Evolutionary conservation across 1,284 basidiomycete genomes (phyloP), one percentile per base, ranked within the genome.

Genomic region (Melanopsichium pennsylvanicum): DNA sequence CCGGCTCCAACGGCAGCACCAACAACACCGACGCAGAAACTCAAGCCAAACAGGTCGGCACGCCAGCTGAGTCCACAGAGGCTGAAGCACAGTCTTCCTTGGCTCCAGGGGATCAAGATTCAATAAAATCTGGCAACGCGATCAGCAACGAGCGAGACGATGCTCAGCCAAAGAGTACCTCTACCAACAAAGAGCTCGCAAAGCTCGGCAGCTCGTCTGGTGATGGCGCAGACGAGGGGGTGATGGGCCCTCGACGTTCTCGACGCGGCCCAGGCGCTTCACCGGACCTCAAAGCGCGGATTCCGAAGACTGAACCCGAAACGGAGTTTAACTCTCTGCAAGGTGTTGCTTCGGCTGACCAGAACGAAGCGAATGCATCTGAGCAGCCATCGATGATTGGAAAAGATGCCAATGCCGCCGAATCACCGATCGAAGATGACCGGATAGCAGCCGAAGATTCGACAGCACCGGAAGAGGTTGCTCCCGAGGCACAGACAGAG

Each of bases 151-250:
- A 27, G 4, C 29, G 43, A 4, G 52, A 40, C 32, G 41, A 22
- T 15, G 19, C 46, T 27, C 57, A 38, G 16, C 22, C 43, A n/a
- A 63, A 51, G 32, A 34, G 21, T 21, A 26, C 50, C 5, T 50
- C 68, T 7, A 43, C 56, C 13, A 63, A 51, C 52, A 75, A 75
- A 36, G 73, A 73, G 35, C 61, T 75, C 19, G 59, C 71, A 21
- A 60, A 69, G 38, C 63, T 73, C 11, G 73, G 73, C 1, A 38
- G 40, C 38, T 57, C 56, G 5, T 61, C 73, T 12, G 71, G 73
- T 15, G 73, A 75, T 31, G 62, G 55, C 18, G 62, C 43, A 7
- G 63, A 66, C 10, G 67, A 64, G 9, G 64, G 43, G n/a, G 41
- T 66, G 6, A 27, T 63, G 2, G 68, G 57, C 2, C 73, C 73